Percentiles rank a stretch among this genome's conserved stretches.
phyloP scores from a whole-genome alignment of 495 filamentous ascomycete genomes.

The Hyaloscypha variabilis region DNA sequence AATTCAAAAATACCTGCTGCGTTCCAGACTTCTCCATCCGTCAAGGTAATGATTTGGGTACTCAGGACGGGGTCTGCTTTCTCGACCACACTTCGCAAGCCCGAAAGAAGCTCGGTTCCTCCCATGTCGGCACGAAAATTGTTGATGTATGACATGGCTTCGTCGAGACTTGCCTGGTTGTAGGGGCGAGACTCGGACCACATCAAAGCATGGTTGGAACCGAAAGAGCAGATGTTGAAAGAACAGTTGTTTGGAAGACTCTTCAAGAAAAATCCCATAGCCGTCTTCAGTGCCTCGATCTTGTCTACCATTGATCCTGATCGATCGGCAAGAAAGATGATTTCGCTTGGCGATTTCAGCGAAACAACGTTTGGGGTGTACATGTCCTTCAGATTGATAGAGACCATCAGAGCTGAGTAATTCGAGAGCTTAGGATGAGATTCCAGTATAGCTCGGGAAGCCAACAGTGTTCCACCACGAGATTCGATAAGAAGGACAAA shows the following conservation, averaged over 20 bases:
- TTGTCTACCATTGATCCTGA: conserved; percentile 57
- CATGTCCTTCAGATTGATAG: conserved; percentile 34
- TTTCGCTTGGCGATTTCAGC: conserved; percentile 40
- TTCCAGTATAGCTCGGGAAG: conserved; percentile 52
- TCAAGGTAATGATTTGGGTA: not conserved
- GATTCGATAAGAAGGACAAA: conserved; percentile 46
- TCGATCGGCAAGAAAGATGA: conserved; percentile 62
- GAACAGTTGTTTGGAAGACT: conserved; percentile 54
- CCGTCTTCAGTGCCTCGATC: conserved; percentile 49
- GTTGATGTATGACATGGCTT: conserved; percentile 45
- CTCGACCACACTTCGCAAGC: conserved; percentile 38
- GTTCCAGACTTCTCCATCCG: too few species aligned
- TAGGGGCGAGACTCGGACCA: conserved; percentile 53
- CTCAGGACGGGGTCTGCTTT: not conserved
- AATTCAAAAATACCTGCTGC: too few species aligned
- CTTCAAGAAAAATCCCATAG: conserved; percentile 60
- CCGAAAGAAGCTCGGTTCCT: conserved; percentile 56
- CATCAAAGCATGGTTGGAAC: conserved; percentile 43
- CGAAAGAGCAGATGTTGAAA: conserved; percentile 68
- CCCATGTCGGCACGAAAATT: conserved; percentile 46
- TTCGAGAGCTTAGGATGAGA: conserved; percentile 47
- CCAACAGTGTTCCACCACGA: conserved; percentile 37
- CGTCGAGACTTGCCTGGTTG: conserved; percentile 41
- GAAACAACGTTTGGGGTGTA: conserved; percentile 20
- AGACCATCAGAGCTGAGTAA: conserved; percentile 58